Evolutionary conservation across 306 rosid species (phyloP).

Genomic region (Cicer arietinum): DNA sequence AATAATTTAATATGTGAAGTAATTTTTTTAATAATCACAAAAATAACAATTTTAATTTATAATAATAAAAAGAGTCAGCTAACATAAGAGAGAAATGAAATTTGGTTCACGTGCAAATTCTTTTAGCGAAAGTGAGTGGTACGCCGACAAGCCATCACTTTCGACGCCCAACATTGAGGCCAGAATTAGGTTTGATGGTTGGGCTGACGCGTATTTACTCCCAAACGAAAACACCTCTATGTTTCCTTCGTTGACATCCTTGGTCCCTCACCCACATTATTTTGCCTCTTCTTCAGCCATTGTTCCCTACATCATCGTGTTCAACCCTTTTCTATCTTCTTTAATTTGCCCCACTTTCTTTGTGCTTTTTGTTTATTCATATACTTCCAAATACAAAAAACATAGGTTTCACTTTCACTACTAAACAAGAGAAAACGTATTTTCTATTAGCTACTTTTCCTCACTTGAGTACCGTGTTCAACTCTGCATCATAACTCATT

Average conservation of each 20-base stretch:
- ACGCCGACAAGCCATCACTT: slow-evolving; percentile 23
- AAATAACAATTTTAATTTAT: too few relatives aligned
- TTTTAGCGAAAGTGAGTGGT: background rate
- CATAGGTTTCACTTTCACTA: slow-evolving; percentile 2
- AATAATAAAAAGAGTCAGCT: too few relatives aligned
- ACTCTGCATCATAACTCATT: background rate
- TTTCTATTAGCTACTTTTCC: background rate
- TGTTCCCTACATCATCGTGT: slow-evolving; percentile 48
- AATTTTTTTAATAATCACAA: too few relatives aligned
- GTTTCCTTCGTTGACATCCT: slow-evolving; percentile 52
- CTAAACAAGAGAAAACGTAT: background rate
- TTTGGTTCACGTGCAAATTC: slow-evolving; percentile 33
- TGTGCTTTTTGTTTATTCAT: background rate
- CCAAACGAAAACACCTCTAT: slow-evolving; percentile 47
- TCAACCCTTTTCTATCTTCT: background rate
- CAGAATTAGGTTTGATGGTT: slow-evolving; percentile 49
- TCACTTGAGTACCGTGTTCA: slow-evolving; percentile 12
- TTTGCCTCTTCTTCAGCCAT: slow-evolving; percentile 49
- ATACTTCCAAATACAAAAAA: background rate
- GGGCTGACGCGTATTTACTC: slow-evolving; percentile 52
- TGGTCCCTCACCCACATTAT: slow-evolving; percentile 50
- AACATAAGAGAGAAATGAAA: too few relatives aligned
- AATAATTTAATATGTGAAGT: too few relatives aligned
- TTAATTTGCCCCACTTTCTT: background rate
- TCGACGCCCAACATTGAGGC: slow-evolving; percentile 45